Evolutionary conservation across 179 eudicot genomes (phyloP), one percentile per base, ranked within the genome.

Genomic region (Spergularia azorica): DNA sequence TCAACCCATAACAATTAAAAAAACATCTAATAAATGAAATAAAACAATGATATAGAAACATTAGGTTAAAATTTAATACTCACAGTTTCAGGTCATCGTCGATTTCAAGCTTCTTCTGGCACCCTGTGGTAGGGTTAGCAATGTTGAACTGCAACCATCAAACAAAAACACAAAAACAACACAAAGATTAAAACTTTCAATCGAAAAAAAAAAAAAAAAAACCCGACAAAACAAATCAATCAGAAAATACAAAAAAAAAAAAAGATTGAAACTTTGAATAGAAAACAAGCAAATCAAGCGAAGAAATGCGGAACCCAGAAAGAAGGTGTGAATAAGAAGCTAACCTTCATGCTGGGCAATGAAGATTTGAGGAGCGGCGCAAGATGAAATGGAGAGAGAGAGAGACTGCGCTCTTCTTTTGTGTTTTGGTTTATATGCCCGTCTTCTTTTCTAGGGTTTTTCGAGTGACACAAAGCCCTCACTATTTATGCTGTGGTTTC

Each of bases 71-170:
- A n/a, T 6, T 21, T 1, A 15, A 46, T 14, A 62, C 90, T 79
- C 51, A 92, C 97, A 92, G 92, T 55, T 92, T 92, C 79, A 80
- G 94, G 75, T 92, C 97, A 72, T 92, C 97, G 39, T 92, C 97
- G 51, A 92, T 92, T 80, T 92, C 97, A 74, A 90, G 90, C 90
- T 92, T 92, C 85, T 90, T 92, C 90, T 92, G 94, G 87, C 97
- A 92, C 67, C 97, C 97, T 58, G 94, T 92, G 2, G 97, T 89
- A 56, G 93, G 97, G 83, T 90, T 88, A 0, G 97, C 97, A 36
- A 91, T 86, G 80, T 91, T 91, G 90, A 90, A 88, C 93, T 91
- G 82, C 46, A 85, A 71, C 46, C 48, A 43, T 41, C 54, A 39
- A 65, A 66, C 20, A 76, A 54, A 26, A 17, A 39, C 8, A 52